Percentiles rank a stretch among this genome's conserved stretches.
Evolutionary conservation across 805 yeast species (phyloP).

Genomic region (Metschnikowia lochheadii): DNA sequence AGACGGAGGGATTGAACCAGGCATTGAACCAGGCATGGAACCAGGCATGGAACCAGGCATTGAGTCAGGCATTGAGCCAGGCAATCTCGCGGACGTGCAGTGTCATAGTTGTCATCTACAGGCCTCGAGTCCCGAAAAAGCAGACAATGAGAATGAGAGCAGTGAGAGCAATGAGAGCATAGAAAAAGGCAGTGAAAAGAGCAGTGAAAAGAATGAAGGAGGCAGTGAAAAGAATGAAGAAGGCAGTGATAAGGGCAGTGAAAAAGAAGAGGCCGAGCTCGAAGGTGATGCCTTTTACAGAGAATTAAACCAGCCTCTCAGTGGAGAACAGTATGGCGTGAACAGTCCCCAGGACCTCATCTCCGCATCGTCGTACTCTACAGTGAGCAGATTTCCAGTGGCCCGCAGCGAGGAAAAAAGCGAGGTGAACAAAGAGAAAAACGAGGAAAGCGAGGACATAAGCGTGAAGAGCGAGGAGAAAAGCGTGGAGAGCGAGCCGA

Average conservation of each 20-base stretch:
- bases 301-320: conserved; percentile 26
- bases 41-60: no score
- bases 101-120: conserved; percentile 32
- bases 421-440: not conserved
- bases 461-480: no score
- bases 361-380: not conserved
- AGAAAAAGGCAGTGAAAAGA: not conserved
- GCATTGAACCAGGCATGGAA: not conserved
- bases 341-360: conserved; percentile 13
- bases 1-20: not conserved
- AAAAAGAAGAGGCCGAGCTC: conserved; percentile 7
- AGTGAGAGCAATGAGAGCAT: not conserved
- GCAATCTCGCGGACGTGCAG: not conserved
- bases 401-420: not conserved
- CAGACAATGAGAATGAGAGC: conserved; percentile 7
- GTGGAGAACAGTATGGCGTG: conserved; percentile 33
- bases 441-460: no score
- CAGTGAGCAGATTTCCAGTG: not conserved
- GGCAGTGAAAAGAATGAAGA: conserved; percentile 11
- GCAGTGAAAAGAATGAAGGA: not conserved
- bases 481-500: not conserved
- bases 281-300: conserved; percentile 17
- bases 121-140: conserved; percentile 8
- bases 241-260: conserved; percentile 6
- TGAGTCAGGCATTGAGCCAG: not conserved